Conservation (phyloP, 495 filamentous ascomycete genomes). For the Letharia lupina region DNA sequence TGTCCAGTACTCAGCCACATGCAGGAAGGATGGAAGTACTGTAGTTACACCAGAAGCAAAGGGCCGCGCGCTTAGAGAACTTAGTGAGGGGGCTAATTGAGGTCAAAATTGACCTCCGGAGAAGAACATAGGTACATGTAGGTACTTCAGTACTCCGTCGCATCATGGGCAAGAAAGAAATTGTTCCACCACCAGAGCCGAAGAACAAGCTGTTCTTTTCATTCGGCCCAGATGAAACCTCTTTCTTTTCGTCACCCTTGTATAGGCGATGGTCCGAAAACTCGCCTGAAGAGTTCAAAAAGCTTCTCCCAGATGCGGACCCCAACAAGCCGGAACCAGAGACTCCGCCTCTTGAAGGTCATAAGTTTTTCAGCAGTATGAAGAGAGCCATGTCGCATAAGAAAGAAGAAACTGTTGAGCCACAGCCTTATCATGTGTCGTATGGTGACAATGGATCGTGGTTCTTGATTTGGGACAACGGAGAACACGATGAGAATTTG, state of each 20-base stretch:
- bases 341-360: not conserved
- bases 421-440: not conserved
- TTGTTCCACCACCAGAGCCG: not conserved
- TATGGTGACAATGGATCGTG: constrained; percentile 1
- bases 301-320: not conserved
- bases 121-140: not conserved
- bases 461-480: not conserved
- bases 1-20: no score
- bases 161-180: constrained; percentile 1
- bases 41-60: no score
- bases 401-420: not conserved
- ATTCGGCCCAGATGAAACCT: not conserved
- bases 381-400: not conserved
- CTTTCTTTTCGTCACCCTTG: not conserved
- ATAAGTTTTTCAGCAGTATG: not conserved
- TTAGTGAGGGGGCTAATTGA: not conserved
- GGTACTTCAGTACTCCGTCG: not conserved
- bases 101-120: not conserved
- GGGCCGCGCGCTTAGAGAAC: not conserved
- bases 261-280: constrained; percentile 2
- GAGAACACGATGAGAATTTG: not conserved
- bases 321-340: constrained; percentile 1
- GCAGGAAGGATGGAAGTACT: no score
- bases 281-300: not conserved
- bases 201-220: constrained; percentile 3